Conservation (phyloP, 768 basidiomycete genomes). For the Bullera alba region DNA sequence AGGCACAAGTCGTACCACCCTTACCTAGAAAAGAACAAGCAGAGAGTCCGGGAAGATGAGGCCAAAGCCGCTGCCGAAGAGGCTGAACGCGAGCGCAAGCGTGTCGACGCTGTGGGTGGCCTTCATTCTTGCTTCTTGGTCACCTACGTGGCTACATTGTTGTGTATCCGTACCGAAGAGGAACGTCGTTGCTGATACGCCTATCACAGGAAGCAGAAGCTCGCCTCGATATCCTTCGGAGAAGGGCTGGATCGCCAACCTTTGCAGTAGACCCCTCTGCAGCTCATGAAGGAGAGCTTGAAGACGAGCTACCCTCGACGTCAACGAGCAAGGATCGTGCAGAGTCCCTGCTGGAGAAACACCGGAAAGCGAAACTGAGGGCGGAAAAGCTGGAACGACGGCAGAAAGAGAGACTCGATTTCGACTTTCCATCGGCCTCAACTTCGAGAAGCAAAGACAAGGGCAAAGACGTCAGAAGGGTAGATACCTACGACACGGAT, state of each 20-base stretch:
- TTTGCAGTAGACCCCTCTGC: conserved; percentile 5
- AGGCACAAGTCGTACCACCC: conserved; percentile 48
- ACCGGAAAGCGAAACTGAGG: conserved; percentile 27
- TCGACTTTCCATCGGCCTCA: conserved; percentile 41
- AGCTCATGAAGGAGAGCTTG: conserved; percentile 2
- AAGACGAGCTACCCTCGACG: conserved; percentile 35
- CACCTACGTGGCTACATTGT: neutral
- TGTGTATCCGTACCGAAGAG: neutral
- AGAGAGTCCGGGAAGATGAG: conserved; percentile 46
- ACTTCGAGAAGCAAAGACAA: conserved; percentile 15
- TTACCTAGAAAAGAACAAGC: conserved; percentile 47
- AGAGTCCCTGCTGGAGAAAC: conserved; percentile 13
- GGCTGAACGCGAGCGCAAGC: conserved; percentile 32
- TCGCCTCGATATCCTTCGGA: conserved; percentile 36
- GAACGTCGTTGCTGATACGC: neutral
- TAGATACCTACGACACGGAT: conserved; percentile 12
- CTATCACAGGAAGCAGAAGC: conserved; percentile 31
- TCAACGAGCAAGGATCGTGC: conserved; percentile 10
- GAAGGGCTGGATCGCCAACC: conserved; percentile 28
- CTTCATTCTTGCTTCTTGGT: neutral
- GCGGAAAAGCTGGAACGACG: conserved; percentile 39
- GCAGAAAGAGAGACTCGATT: conserved; percentile 34
- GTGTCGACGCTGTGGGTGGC: conserved; percentile 33
- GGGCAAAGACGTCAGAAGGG: conserved; percentile 11
- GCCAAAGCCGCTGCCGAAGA: conserved; percentile 38